Evolutionary conservation across 2,329 filamentous ascomycete genomes (phyloP).

Genomic region (Diaporthe sp.): DNA sequence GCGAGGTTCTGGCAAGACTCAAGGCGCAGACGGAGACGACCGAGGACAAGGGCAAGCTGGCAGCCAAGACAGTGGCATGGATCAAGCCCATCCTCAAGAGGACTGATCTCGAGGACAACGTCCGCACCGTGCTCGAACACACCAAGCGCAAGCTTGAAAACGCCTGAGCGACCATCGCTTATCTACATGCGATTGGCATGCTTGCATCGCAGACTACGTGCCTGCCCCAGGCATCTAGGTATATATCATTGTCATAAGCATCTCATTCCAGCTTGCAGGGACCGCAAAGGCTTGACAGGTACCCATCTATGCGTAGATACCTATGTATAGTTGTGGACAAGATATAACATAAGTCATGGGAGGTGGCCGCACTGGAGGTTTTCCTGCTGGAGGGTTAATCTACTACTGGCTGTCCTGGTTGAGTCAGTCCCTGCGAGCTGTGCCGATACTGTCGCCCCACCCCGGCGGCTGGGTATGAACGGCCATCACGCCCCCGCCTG

Average conservation of each 20-base stretch:
- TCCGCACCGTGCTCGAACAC: conserved; percentile 69
- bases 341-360: background rate
- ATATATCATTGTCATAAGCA: background rate
- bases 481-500: conserved; percentile 46
- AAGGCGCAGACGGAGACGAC: conserved; percentile 63
- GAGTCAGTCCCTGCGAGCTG: background rate
- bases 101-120: conserved; percentile 67
- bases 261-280: background rate
- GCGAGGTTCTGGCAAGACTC: conserved; percentile 74
- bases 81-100: conserved; percentile 65
- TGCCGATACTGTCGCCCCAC: background rate
- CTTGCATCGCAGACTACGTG: background rate
- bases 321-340: background rate
- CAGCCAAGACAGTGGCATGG: conserved; percentile 67
- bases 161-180: conserved; percentile 32
- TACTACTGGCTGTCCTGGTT: background rate
- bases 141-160: conserved; percentile 57
- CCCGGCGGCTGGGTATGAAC: background rate
- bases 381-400: background rate
- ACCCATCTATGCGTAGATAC: background rate
- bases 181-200: background rate
- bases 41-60: conserved; percentile 61
- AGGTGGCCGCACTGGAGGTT: background rate
- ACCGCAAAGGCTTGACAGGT: background rate
- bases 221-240: background rate